Evolutionary conservation across 2,329 filamentous ascomycete species (phyloP), one percentile per base, ranked within the genome.

Genomic region (Microsporum ferrugineum): DNA sequence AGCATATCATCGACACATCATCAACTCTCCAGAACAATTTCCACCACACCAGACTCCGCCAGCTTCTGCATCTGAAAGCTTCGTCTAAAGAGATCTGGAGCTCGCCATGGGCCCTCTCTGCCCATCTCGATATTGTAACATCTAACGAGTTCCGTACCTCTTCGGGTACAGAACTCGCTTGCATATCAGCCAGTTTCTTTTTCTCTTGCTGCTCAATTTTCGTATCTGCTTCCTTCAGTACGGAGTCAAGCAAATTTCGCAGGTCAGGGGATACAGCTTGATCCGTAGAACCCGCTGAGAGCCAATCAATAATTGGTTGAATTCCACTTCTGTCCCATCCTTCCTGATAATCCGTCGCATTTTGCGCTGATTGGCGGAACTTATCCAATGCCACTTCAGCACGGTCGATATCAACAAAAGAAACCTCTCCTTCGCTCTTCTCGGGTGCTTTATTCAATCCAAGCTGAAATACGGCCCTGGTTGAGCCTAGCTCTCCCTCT

Each of bases 21-120:
- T 97, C 92, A 29, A 94, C 91, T 23, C 90, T 85, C 91, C 91
- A 96, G 71, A 96, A 91, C 0, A 97, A 81, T 72, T 95, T 95
- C 88, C 90, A 96, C 91, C 92, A 97, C 14, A 85, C 82, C 2
- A 96, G 78, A 64, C 88, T 87, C 31, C 84, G 82, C 92, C 92
- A 96, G 43, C 85, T 80, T 17, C 77, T 80, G n/a, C 88, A 85
- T 0, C 82, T 78, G 67, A 96, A 92, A 0, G 89, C 91, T 51
- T 84, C 76, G 65, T 92, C 87, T 1, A 96, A 82, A 66, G 91
- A 83, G 58, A 87, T 82, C 64, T 90, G 88, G 5, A 97, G 80
- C 73, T 97, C 92, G 0, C 84, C 81, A 70, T 97, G 92, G 0
- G 89, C 89, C 27, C 79, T 78, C 68, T 92, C 86, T 0, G 91